phyloP scores from a whole-genome alignment of 2,329 filamentous ascomycete species.

The Zalaria obscura region DNA sequence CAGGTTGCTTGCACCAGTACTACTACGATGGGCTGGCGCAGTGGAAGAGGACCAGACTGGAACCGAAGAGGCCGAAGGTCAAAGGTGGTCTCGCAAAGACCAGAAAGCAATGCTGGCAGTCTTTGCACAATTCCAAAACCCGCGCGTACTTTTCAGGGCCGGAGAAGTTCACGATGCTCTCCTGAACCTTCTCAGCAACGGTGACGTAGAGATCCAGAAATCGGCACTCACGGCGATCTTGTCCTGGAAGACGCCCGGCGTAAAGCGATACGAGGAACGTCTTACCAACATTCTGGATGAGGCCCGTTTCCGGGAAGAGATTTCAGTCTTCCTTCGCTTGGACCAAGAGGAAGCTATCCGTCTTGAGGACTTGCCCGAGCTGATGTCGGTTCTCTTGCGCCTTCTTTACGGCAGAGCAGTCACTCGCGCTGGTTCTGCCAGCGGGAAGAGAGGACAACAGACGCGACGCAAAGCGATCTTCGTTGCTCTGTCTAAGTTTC shows the following conservation, averaged over 20 bases:
- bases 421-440: conserved; percentile 60
- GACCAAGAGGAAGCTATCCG: conserved; percentile 52
- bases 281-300: conserved; percentile 81
- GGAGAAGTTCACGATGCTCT: conserved; percentile 64
- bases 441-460: conserved; percentile 67
- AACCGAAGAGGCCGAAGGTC: conserved; percentile 2
- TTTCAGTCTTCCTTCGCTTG: conserved; percentile 71
- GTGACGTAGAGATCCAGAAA: conserved; percentile 81
- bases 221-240: conserved; percentile 71
- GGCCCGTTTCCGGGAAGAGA: conserved; percentile 78
- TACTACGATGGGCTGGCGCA: conserved; percentile 59
- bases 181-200: conserved; percentile 65
- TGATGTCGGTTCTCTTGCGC: conserved; percentile 78
- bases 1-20: conserved; percentile 68
- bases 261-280: conserved; percentile 72
- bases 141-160: conserved; percentile 66
- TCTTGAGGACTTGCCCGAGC: conserved; percentile 52
- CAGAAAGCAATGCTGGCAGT: conserved; percentile 70
- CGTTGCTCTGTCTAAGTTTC: conserved; percentile 65
- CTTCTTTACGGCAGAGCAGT: conserved; percentile 84
- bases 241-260: conserved; percentile 69
- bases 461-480: conserved; percentile 61
- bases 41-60: conserved; percentile 4
- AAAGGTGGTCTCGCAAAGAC: conserved; percentile 58
- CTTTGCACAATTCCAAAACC: conserved; percentile 76